Base-by-base conservation (phyloP, 176 grass and related monocot genomes). In the Coix lacrymajobi region DNA sequence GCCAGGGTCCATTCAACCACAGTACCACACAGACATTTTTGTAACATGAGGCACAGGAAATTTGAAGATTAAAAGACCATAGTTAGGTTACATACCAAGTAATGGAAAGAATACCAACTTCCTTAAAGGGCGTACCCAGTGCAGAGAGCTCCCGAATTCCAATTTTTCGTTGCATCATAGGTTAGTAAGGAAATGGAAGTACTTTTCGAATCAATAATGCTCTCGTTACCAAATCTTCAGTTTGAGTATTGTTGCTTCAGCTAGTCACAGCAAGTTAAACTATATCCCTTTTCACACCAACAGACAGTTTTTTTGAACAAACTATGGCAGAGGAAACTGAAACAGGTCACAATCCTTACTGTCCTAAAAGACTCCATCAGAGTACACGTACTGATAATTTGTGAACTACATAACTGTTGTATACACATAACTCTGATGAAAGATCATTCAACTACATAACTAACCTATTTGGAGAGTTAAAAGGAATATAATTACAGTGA, bases 401-500 rank as follows among this genome's bases (percentile, higher is more conserved):
- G 11, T 7, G 26, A 79, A 46, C 43, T 36, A 33, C 19, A 49
- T 22, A 6, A 66, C 3, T 34, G 1, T 66, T 66, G 30, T 68
- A 37, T 67, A 31, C 7, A 2, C 33, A 37, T 24, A 63, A 28
- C 76, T 45, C 63, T 45, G 76, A 29, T 46, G 4, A 65, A 33
- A 45, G 38, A 46, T 33, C 60, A 3, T 66, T 66, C 61, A 33
- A 66, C 10, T 20, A 76, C 37, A 49, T 32, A 76, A 49, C 41
- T 81, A 71, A 44, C 49, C 22, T 77, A 65, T 65, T 77, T 71
- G 14, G 52, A 41, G 26, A 77, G 69, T 8, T 17, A 77, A 72
- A 34, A 30, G 24, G 40, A 46, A n/a, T 36, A 62, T 81, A 76
- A 77, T 81, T 81, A 80, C 62, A 76, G 4, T 33, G 5, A 81